Base-by-base conservation (phyloP, 306 rosid genomes). In the Castanospermum australe region DNA sequence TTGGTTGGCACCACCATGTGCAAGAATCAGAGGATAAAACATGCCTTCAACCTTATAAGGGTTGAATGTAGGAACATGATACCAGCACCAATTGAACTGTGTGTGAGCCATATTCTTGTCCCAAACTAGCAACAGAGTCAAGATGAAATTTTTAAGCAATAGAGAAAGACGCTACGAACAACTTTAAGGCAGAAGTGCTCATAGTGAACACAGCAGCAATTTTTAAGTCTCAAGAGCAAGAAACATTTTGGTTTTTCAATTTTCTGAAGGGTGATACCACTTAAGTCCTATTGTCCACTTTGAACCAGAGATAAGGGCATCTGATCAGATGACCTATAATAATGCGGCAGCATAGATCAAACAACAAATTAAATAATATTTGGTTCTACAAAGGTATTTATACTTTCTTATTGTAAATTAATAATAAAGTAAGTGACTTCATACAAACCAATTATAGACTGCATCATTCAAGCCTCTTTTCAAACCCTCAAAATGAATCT, bases 61-160 rank as follows among this genome's bases (percentile, higher is more conserved):
- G 4, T 90, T 87, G 81, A 91, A 95, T 48, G 99, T 95, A 57
- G 98, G 98, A 71, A 95, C 92, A 71, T 95, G 97, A 84, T 88
- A 78, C 99, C 99, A 95, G 79, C 88, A 86, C 99, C 99, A 95
- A 66, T 91, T 95, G 87, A 93, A 93, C 74, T 89, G 97, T 20
- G 93, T 89, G 82, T 90, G 96, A 74, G 89, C 88, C 98, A 92
- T 95, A 88, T 87, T 90, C 92, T 95, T 95, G 96, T 93, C 99
- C 99, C 99, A 95, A 85, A 88, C 98, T 92, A 85, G 54, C 76
- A 74, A 59, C 61, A 76, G 25, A 82, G 50, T 22, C 45, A 67
- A 63, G 67, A 77, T 44, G 52, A 61, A 62, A 68, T 57, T 32
- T 51, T 85, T 45, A 67, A 66, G 80, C 36, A 33, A 61, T 54